A percentile compares a stretch with the other conserved stretches of the same genome.
These are phyloP conservation scores for Trichomonascus vanleenenianus DNA, from an alignment of 805 yeast species.

Conservation along the genomic window DNA sequence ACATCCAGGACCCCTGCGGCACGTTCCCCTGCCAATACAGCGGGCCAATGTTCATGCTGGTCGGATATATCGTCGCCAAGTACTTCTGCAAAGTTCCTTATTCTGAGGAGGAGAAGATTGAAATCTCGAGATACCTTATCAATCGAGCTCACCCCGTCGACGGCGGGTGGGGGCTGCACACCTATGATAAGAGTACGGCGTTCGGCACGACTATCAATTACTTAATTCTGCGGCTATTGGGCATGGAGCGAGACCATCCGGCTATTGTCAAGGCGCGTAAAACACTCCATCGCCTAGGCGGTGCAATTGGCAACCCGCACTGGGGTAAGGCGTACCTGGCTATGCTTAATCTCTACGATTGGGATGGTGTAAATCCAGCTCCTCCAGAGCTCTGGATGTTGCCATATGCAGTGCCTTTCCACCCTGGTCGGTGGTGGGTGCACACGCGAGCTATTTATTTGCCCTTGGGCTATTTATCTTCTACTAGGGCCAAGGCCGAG, in stretches of 20 bases:
- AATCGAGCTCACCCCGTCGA: conserved; percentile 94
- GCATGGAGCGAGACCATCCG: conserved; percentile 65
- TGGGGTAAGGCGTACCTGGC: conserved; percentile 97
- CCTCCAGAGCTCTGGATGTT: conserved; percentile 92
- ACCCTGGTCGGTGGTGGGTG: conserved; percentile 99
- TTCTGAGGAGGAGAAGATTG: conserved; percentile 56
- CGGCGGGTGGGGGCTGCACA: conserved; percentile 99
- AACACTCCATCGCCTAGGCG: conserved; percentile 68
- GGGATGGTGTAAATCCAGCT: conserved; percentile 98
- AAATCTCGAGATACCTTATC: conserved; percentile 77
- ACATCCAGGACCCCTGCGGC: conserved; percentile 77
- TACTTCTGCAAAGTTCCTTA: conserved; percentile 65
- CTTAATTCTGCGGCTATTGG: conserved; percentile 70
- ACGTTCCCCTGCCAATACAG: conserved; percentile 87
- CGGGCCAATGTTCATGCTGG: conserved; percentile 97
- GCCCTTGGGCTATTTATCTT: conserved; percentile 75
- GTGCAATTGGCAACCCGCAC: conserved; percentile 85
- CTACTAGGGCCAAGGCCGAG: conserved; percentile 47
- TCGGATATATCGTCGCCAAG: conserved; percentile 73
- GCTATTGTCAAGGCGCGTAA: conserved; percentile 69
- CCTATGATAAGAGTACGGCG: conserved; percentile 87
- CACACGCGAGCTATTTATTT: conserved; percentile 90
- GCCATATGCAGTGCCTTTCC: conserved; percentile 75
- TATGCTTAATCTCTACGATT: conserved; percentile 67
- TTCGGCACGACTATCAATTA: conserved; percentile 91